phyloP scores from a whole-genome alignment of 352 stramenopile species.

The Phytophthora fragariae region DNA sequence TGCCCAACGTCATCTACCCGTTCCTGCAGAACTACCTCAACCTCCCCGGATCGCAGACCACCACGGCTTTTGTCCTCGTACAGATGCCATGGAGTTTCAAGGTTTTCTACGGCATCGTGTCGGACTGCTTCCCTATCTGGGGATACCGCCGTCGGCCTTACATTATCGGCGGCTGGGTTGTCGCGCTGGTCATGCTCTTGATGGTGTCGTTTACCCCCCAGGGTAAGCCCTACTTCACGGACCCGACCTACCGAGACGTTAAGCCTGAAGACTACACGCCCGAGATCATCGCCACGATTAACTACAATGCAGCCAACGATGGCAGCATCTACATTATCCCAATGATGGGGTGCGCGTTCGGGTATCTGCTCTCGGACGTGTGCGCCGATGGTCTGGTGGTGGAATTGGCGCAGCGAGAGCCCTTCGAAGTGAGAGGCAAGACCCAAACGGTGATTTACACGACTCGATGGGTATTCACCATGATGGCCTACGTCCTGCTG shows the following conservation, averaged over 20 bases:
- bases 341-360: conserved; percentile 56
- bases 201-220: conserved; percentile 48
- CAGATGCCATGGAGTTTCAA: conserved; percentile 72
- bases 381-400: conserved; percentile 58
- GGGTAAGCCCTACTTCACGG: conserved; percentile 51
- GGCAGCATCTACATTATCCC: conserved; percentile 53
- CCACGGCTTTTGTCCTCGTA: conserved; percentile 57
- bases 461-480: conserved; percentile 45
- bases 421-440: conserved; percentile 44
- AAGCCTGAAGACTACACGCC: conserved; percentile 55
- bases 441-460: conserved; percentile 67
- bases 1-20: conserved; percentile 62
- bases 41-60: conserved; percentile 51
- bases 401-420: conserved; percentile 58
- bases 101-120: conserved; percentile 64
- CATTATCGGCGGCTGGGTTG: conserved; percentile 59
- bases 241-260: conserved; percentile 42
- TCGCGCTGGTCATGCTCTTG: conserved; percentile 49
- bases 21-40: conserved; percentile 71
- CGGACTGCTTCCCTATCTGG: conserved; percentile 67
- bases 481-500: conserved; percentile 50
- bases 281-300: conserved; percentile 55
- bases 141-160: conserved; percentile 62
- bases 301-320: conserved; percentile 43
- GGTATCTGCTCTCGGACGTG: conserved; percentile 59